Conservation (phyloP, 2,329 filamentous ascomycete species). For the Lizonia empirigonia region DNA sequence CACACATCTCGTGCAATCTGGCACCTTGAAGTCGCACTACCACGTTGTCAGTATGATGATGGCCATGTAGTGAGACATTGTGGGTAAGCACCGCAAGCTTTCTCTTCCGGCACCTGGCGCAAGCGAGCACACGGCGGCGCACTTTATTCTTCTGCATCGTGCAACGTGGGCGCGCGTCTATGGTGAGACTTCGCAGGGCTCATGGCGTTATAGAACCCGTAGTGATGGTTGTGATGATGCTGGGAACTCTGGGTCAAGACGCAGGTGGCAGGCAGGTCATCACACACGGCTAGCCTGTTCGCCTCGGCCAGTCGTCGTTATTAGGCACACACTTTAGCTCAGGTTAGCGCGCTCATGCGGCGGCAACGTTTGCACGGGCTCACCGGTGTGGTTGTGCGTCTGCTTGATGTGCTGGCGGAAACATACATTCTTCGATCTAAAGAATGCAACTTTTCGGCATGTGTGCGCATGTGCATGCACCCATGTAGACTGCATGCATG, state of each 20-base stretch:
- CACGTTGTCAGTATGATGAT: conserved; percentile 21
- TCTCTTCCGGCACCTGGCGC: conserved; percentile 44
- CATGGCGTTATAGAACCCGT: conserved; percentile 26
- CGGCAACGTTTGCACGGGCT: conserved; percentile 1
- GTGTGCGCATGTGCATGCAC: conserved; percentile 2
- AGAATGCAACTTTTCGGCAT: conserved; percentile 1
- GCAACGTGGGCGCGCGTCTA: conserved; percentile 20
- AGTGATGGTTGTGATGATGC: conserved; percentile 18
- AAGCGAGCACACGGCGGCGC: conserved; percentile 44
- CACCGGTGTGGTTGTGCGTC: background rate
- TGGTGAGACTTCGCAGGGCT: conserved; percentile 21
- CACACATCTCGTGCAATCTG: conserved; percentile 42
- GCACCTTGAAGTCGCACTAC: conserved; percentile 46
- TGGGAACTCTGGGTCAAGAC: conserved; percentile 15
- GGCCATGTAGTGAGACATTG: conserved; percentile 12
- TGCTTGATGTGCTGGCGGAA: background rate
- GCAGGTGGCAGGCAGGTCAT: background rate
- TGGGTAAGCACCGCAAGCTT: conserved; percentile 40
- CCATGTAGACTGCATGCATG: conserved; percentile 3
- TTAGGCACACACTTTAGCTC: conserved; percentile 5
- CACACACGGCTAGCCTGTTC: too few relatives aligned
- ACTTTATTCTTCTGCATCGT: conserved; percentile 45
- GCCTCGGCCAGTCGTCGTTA: conserved; percentile 1
- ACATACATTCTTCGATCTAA: background rate
- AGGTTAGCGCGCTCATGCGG: conserved; percentile 11